These are phyloP conservation scores for Wickerhamiella spandovensis DNA, from an alignment of 805 yeast species.

Conservation along the genomic window DNA sequence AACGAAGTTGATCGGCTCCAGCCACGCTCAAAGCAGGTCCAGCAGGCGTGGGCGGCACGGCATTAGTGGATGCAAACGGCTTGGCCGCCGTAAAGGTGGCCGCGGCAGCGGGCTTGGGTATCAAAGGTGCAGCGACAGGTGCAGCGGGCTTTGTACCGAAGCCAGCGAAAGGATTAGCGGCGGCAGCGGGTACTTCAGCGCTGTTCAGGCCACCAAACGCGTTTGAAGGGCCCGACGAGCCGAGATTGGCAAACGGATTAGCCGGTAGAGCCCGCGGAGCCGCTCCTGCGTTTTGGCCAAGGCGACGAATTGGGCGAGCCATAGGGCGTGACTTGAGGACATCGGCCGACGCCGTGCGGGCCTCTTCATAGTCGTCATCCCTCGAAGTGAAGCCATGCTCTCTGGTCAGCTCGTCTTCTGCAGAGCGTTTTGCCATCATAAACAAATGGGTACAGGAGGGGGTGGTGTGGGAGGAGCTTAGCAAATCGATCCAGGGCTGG, in stretches of 20 bases:
- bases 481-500: too few species aligned
- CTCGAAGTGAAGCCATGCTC: conserved; percentile 32
- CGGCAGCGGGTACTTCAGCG: not conserved
- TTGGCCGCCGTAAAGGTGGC: conserved; percentile 5
- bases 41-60: conserved; percentile 42
- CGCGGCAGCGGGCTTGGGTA: not conserved
- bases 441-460: not conserved
- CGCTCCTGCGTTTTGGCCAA: conserved; percentile 1
- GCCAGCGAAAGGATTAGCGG: conserved; percentile 8
- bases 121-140: not conserved
- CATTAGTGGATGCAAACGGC: conserved; percentile 20
- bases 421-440: conserved; percentile 41
- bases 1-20: conserved; percentile 2
- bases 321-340: conserved; percentile 60
- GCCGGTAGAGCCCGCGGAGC: conserved; percentile 2
- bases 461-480: not conserved
- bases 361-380: conserved; percentile 26
- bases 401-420: conserved; percentile 48
- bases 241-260: conserved; percentile 4
- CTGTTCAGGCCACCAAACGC: conserved; percentile 2
- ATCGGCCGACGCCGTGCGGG: conserved; percentile 41
- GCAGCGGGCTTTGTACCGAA: conserved; percentile 2
- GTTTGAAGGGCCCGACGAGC: not conserved
- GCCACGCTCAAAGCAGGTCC: conserved; percentile 9
- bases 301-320: conserved; percentile 26